Evolutionary conservation across 2,329 filamentous ascomycete genomes (phyloP), one percentile per base, ranked within the genome.

Genomic region (Sporothrix curviconia): DNA sequence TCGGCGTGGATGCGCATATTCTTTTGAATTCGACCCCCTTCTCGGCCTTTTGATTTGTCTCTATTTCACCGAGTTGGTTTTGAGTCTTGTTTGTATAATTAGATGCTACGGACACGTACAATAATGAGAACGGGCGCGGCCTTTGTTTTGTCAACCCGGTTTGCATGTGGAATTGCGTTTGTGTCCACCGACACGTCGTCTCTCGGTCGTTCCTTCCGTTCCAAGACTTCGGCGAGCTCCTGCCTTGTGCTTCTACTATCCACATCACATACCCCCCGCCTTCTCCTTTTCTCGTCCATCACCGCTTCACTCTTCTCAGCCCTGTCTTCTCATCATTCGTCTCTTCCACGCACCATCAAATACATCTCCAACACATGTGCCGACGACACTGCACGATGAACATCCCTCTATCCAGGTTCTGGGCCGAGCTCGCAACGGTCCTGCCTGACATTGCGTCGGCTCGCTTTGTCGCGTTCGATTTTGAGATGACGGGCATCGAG

Each of bases 401-500:
- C 12, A 56, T 71, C 24, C 39, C 66, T 24, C 34, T 22, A 4
- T 7, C 24, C 3, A 69, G 65, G 39, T 72, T 70, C 57, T 70
- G 66, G 64, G 15, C 32, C 3, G 24, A 59, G 7, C 61, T 75
- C 7, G 68, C 70, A 0, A 15, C 6, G 2, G 63, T 74, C 4
- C 55, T 74, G 1, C 32, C 65, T 0, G 60, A 64, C 2, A 68
- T 72, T 7, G 59, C 66, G 7, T 57, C 62, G 9, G 66, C 70
- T 0, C 60, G 66, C 0, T 72, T 67, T 56, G 64, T 72, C 0
- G 62, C 69, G 7, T 62, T 75, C 4, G 71, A 74, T 50, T 49
- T 74, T 37, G 72, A 74, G 62, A 74, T 74, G 70, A 68, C 66
- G 1, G 72, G 72, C 5, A 68, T 72, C 34, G 49, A 57, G 14